Conservation (phyloP, 2,329 filamentous ascomycete genomes). For the Nemania sp. region DNA sequence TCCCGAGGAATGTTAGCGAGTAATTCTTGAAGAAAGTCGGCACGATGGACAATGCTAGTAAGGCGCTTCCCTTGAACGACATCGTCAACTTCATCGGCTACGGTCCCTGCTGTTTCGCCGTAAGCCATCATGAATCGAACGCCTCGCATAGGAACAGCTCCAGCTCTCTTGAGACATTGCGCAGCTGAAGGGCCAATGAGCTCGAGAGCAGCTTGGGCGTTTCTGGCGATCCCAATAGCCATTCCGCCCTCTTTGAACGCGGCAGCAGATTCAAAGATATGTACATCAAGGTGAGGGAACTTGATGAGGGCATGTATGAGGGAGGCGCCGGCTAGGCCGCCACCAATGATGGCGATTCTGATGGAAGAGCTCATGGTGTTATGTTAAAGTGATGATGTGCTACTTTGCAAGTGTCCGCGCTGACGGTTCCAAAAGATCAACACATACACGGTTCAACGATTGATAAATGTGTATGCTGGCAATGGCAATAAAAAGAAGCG, state of each 20-base stretch:
- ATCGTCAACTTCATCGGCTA: slow-evolving; percentile 33
- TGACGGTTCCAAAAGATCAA: too few relatives aligned
- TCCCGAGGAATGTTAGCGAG: slow-evolving; percentile 37
- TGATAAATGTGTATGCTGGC: too few relatives aligned
- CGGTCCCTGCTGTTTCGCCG: slow-evolving; percentile 28
- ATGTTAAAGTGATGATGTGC: too few relatives aligned
- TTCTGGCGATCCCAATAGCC: slow-evolving; percentile 40
- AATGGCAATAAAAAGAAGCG: too few relatives aligned
- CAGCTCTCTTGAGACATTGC: slow-evolving; percentile 37
- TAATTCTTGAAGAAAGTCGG: slow-evolving; percentile 39
- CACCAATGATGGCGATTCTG: slow-evolving; percentile 2
- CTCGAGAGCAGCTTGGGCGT: slow-evolving; percentile 40
- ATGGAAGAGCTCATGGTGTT: too few relatives aligned
- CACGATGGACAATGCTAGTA: slow-evolving; percentile 42
- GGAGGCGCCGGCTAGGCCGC: slow-evolving; percentile 27
- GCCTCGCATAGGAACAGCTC: slow-evolving; percentile 41
- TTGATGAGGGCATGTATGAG: slow-evolving; percentile 22
- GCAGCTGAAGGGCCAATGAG: slow-evolving; percentile 39
- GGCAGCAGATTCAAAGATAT: slow-evolving; percentile 29
- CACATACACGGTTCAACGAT: too few relatives aligned
- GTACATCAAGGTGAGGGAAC: slow-evolving; percentile 26
- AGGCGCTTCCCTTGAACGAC: slow-evolving; percentile 29
- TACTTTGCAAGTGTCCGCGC: too few relatives aligned
- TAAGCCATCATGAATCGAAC: slow-evolving; percentile 41
- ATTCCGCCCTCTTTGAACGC: slow-evolving; percentile 29